Percentiles rank a stretch among this genome's conserved stretches.
These are phyloP conservation scores for Zymoseptoria tritici DNA, from an alignment of 2,329 filamentous ascomycete species.

Conservation along the genomic window DNA sequence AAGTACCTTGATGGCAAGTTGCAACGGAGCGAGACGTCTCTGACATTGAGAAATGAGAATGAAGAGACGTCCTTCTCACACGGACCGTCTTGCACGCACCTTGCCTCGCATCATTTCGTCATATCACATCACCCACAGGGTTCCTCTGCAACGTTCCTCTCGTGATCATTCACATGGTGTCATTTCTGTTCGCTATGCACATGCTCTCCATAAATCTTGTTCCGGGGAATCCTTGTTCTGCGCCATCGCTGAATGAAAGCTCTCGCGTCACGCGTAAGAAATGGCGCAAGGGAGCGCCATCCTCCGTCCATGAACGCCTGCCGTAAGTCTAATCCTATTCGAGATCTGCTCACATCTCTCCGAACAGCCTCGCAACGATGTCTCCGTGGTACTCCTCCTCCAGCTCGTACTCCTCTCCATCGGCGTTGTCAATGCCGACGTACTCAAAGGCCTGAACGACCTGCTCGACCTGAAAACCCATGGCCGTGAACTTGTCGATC, in stretches of 20 bases:
- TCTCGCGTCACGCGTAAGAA: not conserved
- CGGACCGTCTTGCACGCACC: no score
- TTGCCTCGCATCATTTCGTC: not conserved
- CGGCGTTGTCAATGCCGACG: conserved; percentile 71
- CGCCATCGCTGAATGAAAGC: not conserved
- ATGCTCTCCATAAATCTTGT: not conserved
- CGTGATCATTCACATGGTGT: not conserved
- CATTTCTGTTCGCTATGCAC: not conserved
- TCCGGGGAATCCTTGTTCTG: not conserved
- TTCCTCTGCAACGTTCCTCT: not conserved
- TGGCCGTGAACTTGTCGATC: conserved; percentile 74
- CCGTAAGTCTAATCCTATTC: not conserved
- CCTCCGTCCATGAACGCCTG: not conserved
- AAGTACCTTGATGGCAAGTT: not conserved
- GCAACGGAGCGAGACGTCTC: not conserved
- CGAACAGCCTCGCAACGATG: conserved; percentile 75
- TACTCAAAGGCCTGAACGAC: conserved; percentile 78
- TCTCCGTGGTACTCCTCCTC: conserved; percentile 87
- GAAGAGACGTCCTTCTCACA: not conserved
- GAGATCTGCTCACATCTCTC: conserved; percentile 53
- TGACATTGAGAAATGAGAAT: not conserved
- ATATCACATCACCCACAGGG: not conserved
- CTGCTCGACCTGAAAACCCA: conserved; percentile 85
- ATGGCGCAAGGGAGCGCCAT: not conserved
- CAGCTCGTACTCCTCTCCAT: conserved; percentile 74